A percentile compares a stretch with the other conserved stretches of the same genome.
Conservation (phyloP, 306 rosid species). For the Cicer arietinum region DNA sequence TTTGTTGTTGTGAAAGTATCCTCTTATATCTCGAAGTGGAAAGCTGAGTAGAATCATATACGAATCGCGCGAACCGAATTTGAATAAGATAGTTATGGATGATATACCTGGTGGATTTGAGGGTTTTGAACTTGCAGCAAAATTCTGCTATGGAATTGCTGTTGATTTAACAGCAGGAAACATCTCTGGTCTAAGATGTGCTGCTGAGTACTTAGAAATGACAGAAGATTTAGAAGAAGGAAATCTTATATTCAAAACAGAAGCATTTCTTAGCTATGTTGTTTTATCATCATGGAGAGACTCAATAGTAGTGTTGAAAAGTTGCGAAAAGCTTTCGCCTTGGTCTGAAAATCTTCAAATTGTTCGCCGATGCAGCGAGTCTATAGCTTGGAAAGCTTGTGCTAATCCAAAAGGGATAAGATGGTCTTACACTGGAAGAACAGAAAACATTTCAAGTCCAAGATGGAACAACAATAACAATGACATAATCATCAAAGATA, state of each 20-base stretch:
- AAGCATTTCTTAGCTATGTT: conserved; percentile 95
- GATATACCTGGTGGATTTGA: conserved; percentile 94
- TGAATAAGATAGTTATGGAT: conserved; percentile 72
- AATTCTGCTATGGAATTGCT: conserved; percentile 90
- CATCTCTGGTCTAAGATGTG: conserved; percentile 94
- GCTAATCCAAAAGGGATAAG: conserved; percentile 95
- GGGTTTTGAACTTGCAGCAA: conserved; percentile 88
- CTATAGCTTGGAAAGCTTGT: conserved; percentile 99
- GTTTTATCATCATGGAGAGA: conserved; percentile 97
- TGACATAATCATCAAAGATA: conserved; percentile 58
- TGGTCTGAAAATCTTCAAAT: conserved; percentile 98
- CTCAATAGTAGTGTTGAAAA: conserved; percentile 89
- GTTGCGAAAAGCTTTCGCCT: conserved; percentile 92
- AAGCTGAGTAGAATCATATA: conserved; percentile 81
- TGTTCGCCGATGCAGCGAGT: conserved; percentile 91
- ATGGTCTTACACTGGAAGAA: conserved; percentile 90
- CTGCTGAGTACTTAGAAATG: conserved; percentile 96
- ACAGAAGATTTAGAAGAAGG: conserved; percentile 98
- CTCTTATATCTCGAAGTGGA: conserved; percentile 92
- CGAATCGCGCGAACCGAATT: conserved; percentile 68
- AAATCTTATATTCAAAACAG: conserved; percentile 94
- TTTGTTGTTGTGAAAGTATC: conserved; percentile 64
- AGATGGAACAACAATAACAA: conserved; percentile 55
- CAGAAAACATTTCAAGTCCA: conserved; percentile 70
- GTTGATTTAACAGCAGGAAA: conserved; percentile 96